Base-by-base conservation (phyloP, 169 alveolate genomes). In the Cryptosporidium meleagridis region DNA sequence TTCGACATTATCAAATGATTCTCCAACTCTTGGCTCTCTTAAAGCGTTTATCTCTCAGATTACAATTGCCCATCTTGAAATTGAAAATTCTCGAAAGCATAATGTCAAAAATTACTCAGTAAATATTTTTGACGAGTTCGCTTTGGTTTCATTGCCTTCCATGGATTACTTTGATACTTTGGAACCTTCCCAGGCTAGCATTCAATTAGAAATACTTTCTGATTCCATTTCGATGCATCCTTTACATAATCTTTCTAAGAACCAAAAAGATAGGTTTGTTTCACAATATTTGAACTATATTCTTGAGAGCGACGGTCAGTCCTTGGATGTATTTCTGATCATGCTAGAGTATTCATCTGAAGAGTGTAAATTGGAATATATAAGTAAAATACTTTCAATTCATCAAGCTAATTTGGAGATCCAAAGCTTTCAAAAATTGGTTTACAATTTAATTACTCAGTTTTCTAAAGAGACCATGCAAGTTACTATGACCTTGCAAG, bases 221-320 rank as follows among this genome's bases (percentile, higher is more conserved):
- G 72, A 65, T 23, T 31, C 23, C 1, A 29, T 35, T 35, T 35
- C 23, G 0, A n/a, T 31, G 29, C 41, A 65, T n/a, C 72, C 72
- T 7, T 52, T 65, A 31, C n/a, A 33, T n/a, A 65, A 31, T 37
- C 9, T 65, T 1, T 37, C 72, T 2, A n/a, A 31, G 10, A 37
- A 26, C n/a, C 53, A 14, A 31, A 65, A 65, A 21, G 89, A 80
- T 26, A 59, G 37, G 48, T 59, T 80, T 39, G 70, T 80, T 1
- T 80, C 89, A 44, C 89, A 80, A 33, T 80, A 80, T 80, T n/a
- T 80, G 12, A 65, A 39, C 41, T 65, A 80, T 65, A 80, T 62
- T 39, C 69, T 80, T 33, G 62, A 37, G 55, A 62, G 45, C 52
- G 45, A 31, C 31, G 33, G 26, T 16, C 71, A 55, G 29, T 18